A percentile compares a stretch with the other conserved stretches of the same genome.
These are phyloP conservation scores for Blepharisma undulans DNA, from an alignment of 169 alveolate species.

Conservation along the genomic window DNA sequence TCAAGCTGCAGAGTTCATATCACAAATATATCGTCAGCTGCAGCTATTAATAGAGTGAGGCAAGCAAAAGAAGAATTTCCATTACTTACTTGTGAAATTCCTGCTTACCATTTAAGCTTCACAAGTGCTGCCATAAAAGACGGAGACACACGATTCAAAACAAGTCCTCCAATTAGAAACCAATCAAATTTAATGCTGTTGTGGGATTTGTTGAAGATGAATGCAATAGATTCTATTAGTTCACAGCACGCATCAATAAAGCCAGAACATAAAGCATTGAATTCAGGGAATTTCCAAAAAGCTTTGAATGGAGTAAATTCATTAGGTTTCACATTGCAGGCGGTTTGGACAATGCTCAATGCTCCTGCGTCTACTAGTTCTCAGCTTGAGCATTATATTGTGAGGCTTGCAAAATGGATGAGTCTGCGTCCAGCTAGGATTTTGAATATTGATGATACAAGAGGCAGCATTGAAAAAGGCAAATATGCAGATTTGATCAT, in stretches of 20 bases:
- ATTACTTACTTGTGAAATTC: conserved; percentile 5
- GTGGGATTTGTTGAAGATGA: conserved; percentile 31
- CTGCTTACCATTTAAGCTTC: neutral
- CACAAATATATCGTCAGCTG: conserved; percentile 17
- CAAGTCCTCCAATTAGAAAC: conserved; percentile 35
- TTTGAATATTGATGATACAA: neutral
- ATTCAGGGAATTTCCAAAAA: neutral
- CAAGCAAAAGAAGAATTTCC: neutral
- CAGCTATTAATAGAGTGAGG: neutral
- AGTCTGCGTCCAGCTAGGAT: conserved; percentile 43
- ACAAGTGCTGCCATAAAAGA: neutral
- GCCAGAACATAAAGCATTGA: conserved; percentile 21
- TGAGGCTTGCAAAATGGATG: neutral
- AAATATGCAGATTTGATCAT: conserved; percentile 46
- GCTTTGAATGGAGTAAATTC: conserved; percentile 1
- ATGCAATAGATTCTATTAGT: conserved; percentile 33
- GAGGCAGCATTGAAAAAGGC: conserved; percentile 45
- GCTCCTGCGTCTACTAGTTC: neutral
- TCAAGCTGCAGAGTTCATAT: conserved; percentile 14
- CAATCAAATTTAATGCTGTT: neutral
- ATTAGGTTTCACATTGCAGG: conserved; percentile 12
- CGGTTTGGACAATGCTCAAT: neutral
- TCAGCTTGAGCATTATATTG: neutral
- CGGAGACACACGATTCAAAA: conserved; percentile 13
- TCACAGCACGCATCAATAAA: conserved; percentile 28